Base-by-base conservation (phyloP, 495 filamentous ascomycete genomes). In the Lepidopterella palustris region DNA sequence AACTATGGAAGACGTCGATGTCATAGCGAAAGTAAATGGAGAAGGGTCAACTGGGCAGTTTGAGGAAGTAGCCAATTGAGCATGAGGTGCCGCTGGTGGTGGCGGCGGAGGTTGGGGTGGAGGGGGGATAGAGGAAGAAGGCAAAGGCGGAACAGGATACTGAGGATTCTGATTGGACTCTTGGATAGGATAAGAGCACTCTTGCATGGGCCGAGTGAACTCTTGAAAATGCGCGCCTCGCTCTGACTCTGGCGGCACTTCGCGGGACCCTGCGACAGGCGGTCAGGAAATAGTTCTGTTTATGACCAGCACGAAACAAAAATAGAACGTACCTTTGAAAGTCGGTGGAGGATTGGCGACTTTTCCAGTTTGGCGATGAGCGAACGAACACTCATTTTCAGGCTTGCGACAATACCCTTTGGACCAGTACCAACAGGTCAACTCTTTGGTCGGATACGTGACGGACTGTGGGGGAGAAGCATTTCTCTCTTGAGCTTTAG, bases 341-440 rank as follows among this genome's bases (percentile, higher is more conserved):
- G 35, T 42, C 13, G 13, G 13, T 13, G 13, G 35, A 42, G 13
- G 35, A 42, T 2, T 3, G 26, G 28, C 56, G 9, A 52, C 11
- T 18, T 20, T 13, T 31, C 42, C 35, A 20, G 54, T 57, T 31
- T 48, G 40, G 18, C 25, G 18, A 28, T 59, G 45, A 51, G 42
- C 39, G 21, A 52, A 59, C 15, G 25, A 21, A 35, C 54, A 57
- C 15, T 29, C 45, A 25, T 51, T 20, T 13, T 45, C 15, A 28
- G 47, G 10, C 15, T 63, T 58, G 1, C 31, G 2, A 15, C 28
- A 53, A 42, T 31, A 32, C 10, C 55, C 61, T 21, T 31, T 26
- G 3, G 45, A 23, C 54, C 55, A 62, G 26, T 45, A 62, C 24
- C 25, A 58, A 28, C 60, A 62, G 20, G 60, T 62, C 6, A 53